Evolutionary conservation across 2,329 filamentous ascomycete genomes (phyloP), one percentile per base, ranked within the genome.

Genomic region (Biscogniauxia mediterranea): DNA sequence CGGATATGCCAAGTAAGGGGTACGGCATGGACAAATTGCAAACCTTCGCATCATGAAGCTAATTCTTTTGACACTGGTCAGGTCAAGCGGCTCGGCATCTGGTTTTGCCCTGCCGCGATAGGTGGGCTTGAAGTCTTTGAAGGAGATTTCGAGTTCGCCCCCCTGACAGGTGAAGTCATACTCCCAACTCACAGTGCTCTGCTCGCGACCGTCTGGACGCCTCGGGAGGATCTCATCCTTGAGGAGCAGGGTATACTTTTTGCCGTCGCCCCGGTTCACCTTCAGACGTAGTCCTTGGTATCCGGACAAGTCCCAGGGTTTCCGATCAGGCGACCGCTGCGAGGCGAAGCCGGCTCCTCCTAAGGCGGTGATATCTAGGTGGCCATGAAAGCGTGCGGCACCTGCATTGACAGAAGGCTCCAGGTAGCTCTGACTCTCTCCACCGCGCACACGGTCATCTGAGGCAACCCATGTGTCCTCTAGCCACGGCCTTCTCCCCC

Each of bases 21-120:
- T 46, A n/a, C 8, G 3, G 71, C 38, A 46, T n/a, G 38, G 38
- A n/a, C 11, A 15, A 46, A 17, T 46, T 46, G 15, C 78, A 61
- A 75, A 92, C 91, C 91, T 95, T 73, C 92, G 79, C 81, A 90
- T 90, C 91, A 95, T 93, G 61, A 95, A 80, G 56, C 87, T 88
- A 28, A 94, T 78, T 54, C 89, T 81, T 75, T 85, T 89, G 49
- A 95, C 79, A 52, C 79, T 78, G 54, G 78, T 79, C 64, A 83
- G 69, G 67, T 92, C 79, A 66, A 95, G 73, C 5, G 83, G 80
- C 60, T 80, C 74, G 0, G 84, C 84, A 75, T 89, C 86, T 19
- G 82, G 76, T 71, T 85, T 82, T 63, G 87, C 81, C 68, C 82
- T 85, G 0, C 92, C 92, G 3, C 91, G 81, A 74, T 92, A 95